Conservation (phyloP, 805 yeast species). For the Debaryomyces castellii region DNA sequence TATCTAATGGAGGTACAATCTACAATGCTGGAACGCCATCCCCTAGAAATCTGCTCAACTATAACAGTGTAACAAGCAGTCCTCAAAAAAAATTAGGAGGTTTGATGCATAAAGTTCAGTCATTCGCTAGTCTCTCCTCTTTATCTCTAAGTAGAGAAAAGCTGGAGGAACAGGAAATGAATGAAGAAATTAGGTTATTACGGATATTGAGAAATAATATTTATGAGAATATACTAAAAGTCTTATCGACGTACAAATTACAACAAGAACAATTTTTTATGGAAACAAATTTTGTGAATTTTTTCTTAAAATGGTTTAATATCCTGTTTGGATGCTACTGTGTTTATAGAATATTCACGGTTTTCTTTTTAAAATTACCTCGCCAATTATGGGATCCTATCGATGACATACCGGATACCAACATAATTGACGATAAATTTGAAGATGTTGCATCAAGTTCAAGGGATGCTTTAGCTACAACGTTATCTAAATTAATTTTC, state of each 20-base stretch:
- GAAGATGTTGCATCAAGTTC: constrained; percentile 14
- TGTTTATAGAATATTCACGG: constrained; percentile 45
- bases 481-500: constrained; percentile 42
- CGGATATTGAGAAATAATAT: constrained; percentile 26
- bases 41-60: constrained; percentile 9
- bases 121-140: constrained; percentile 36
- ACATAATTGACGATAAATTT: neutral
- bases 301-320: constrained; percentile 13
- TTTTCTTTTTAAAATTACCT: constrained; percentile 42
- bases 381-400: constrained; percentile 12
- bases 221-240: constrained; percentile 28
- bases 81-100: constrained; percentile 24
- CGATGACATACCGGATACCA: neutral
- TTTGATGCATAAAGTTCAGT: constrained; percentile 38
- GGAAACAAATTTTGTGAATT: neutral
- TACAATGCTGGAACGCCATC: constrained; percentile 17
- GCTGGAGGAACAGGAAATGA: constrained; percentile 32
- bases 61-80: constrained; percentile 6
- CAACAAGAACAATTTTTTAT: constrained; percentile 9
- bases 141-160: constrained; percentile 8
- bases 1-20: constrained; percentile 23
- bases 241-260: constrained; percentile 14
- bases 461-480: constrained; percentile 49
- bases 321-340: constrained; percentile 46
- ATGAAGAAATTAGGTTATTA: constrained; percentile 40